Percentiles rank a stretch among this genome's conserved stretches.
Evolutionary conservation across 208 protist genomes (phyloP).

Genomic region (Borovskyia barvae): DNA sequence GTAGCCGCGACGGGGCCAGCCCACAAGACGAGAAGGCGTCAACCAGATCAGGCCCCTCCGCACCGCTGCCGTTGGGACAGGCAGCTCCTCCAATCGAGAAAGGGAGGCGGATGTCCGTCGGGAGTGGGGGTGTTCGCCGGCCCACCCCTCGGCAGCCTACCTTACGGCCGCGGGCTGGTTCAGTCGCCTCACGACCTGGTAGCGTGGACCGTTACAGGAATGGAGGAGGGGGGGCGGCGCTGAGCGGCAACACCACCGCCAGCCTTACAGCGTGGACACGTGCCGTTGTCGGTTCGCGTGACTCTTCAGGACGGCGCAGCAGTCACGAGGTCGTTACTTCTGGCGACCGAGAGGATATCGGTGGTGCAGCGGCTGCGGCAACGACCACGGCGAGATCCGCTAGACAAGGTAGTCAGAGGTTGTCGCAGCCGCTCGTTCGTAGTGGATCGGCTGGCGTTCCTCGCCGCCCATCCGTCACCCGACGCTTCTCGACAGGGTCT

Average conservation of each 20-base stretch:
- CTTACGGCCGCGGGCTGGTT: neutral
- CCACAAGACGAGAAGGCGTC: neutral
- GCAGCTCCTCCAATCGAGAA: too few relatives aligned
- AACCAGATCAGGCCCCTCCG: neutral
- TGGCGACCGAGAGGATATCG: neutral
- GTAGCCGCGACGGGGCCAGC: neutral
- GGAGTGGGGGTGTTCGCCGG: too few relatives aligned
- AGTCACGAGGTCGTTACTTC: neutral
- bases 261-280: neutral
- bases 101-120: too few relatives aligned
- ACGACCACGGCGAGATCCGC: too few relatives aligned
- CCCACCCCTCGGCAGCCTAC: neutral
- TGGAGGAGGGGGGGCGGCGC: neutral
- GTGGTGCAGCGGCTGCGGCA: neutral
- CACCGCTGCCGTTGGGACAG: too few relatives aligned
- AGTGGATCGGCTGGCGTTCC: neutral
- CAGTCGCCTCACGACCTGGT: too few relatives aligned
- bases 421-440: neutral
- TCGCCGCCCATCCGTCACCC: conserved; percentile 1
- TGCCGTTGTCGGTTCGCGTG: neutral
- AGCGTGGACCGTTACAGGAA: neutral
- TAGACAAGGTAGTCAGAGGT: too few relatives aligned
- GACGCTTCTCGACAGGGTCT: too few relatives aligned
- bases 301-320: neutral
- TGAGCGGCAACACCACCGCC: neutral